Evolutionary conservation across 1,284 basidiomycete genomes (phyloP), one percentile per base, ranked within the genome.

Genomic region (Malassezia sympodialis): DNA sequence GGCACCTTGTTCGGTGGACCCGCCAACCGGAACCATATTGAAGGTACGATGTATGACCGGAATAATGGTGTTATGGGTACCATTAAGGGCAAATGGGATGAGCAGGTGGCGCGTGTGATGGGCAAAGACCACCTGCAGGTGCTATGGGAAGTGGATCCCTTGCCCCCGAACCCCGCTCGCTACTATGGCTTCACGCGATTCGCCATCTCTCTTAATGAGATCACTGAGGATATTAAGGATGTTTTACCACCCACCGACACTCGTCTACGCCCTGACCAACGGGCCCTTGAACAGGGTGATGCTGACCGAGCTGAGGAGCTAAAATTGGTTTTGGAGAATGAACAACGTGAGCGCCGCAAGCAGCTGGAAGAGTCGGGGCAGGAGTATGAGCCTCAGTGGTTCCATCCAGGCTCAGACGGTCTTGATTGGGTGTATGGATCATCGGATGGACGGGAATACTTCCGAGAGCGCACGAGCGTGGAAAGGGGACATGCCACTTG

Each of bases 181-280:
- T 72, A 74, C 52, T 74, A 74, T 49, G 72, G 72, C 7, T 74
- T 74, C 51, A 74, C 72, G 27, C 66, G 68, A 58, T 74, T 74
- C 56, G 72, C 70, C 61, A 66, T 74, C 54, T 65, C 63, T 35
- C 63, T 74, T 49, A 74, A 74, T 58, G 65, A 74, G 47, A 48
- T 74, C 15, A 64, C 60, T 1, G 59, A 65, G 2, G 84, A 88
- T 67, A 75, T 90, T 17, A 78, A 81, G 53, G 81, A 79, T 4
- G 80, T 80, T 58, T 42, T 93, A 6, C 86, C 89, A 1, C 82
- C 83, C 0, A 90, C 90, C 0, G 90, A 94, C 72, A 90, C 89
- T 8, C 81, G 90, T 28, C 78, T 82, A 56, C 81, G 90, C 31
- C 87, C 89, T 1, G 90, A 94, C 76, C 86, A 93, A 50, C 79